Base-by-base conservation (phyloP, 306 rosid species). In the Herpetospermum pedunculosum region DNA sequence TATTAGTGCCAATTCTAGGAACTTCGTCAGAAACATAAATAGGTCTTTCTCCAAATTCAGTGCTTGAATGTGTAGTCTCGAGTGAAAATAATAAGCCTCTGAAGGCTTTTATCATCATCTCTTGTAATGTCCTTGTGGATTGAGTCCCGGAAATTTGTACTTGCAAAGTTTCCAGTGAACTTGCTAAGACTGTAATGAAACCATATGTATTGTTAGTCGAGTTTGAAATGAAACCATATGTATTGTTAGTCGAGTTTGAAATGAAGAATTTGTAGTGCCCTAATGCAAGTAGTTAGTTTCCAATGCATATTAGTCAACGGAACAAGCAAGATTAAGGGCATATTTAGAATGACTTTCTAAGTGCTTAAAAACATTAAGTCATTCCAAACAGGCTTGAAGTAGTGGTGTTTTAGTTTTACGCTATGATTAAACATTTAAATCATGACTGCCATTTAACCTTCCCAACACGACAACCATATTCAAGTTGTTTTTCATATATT, bases 11-110 rank as follows among this genome's bases (percentile, higher is more conserved):
- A 77, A 59, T 34, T 47, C 76, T 2, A 80, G 47, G 70, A 73
- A 70, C 81, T 83, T 83, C 55, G 72, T 80, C 25, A 76, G 62
- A 53, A 78, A 75, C 62, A 70, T 78, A 28, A 84, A 47, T 0
- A 54, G 74, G 68, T 62, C 84, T 34, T 76, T 85, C 19, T 78
- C 77, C 16, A 23, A 75, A n/a, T 70, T 83, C 47, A 47, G 74
- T 30, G 70, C 69, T 52, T 82, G 50, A 70, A 69, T 69, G 18
- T 26, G 26, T 65, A 8, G 1, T 44, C 2, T 46, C 2, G 26
- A 28, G 74, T 44, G 40, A 8, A 32, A 60, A 69, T 44, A 16
- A 28, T 28, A 46, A n/a, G 38, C 15, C 55, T 30, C 46, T 12
- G 6, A 26, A 38, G 73, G 73, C 73, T 40, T 40, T 41, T 46